Evolutionary conservation across 73 alveolate species (phyloP).

Genomic region (Stentor coeruleus): DNA sequence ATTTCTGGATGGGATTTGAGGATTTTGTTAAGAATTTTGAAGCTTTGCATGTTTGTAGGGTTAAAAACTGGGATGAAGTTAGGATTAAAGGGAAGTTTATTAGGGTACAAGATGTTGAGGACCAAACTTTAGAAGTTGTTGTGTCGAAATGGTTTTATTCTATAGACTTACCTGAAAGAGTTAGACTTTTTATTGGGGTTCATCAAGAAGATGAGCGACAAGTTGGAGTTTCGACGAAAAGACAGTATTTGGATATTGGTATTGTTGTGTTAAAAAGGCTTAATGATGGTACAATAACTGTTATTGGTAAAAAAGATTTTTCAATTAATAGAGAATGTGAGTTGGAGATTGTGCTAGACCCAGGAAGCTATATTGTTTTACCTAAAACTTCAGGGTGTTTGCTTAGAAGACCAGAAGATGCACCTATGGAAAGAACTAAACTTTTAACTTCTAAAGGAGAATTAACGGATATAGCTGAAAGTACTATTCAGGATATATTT

Average conservation of each 20-base stretch:
- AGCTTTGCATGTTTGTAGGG: neutral
- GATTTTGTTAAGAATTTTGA: neutral
- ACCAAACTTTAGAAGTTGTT: constrained; percentile 41
- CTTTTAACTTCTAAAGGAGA: neutral
- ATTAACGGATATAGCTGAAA: neutral
- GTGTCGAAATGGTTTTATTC: neutral
- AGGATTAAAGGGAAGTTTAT: neutral
- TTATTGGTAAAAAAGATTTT: neutral
- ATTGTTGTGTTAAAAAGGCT: too few species aligned
- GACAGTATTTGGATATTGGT: neutral
- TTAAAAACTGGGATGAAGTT: neutral
- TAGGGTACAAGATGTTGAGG: neutral
- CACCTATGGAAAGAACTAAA: neutral
- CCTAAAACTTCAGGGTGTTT: neutral
- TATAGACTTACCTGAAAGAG: neutral
- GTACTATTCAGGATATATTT: neutral
- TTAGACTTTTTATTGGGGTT: neutral
- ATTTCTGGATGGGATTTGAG: neutral
- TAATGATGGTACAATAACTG: neutral
- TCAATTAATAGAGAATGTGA: too few species aligned
- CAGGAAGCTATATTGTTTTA: neutral
- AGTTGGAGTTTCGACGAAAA: neutral
- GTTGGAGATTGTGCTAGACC: neutral
- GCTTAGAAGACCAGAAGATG: neutral
- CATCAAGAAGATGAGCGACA: neutral